Conservation (phyloP, 2,329 filamentous ascomycete species). For the Zasmidium cellare region DNA sequence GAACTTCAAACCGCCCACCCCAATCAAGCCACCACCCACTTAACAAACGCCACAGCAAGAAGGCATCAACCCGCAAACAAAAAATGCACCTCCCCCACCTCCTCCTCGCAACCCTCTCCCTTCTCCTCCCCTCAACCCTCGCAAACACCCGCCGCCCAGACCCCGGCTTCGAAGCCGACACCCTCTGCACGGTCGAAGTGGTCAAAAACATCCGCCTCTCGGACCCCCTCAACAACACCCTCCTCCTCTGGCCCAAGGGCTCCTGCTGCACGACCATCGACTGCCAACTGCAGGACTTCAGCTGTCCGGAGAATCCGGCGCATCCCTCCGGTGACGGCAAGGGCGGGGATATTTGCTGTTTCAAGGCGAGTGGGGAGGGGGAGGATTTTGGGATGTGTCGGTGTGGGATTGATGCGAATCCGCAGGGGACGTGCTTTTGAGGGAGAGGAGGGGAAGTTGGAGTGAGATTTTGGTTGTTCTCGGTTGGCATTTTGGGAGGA, state of each 20-base stretch:
- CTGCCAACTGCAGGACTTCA: conserved; percentile 15
- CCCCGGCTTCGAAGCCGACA: conserved; percentile 13
- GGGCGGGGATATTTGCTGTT: conserved; percentile 17
- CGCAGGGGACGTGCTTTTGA: conserved; percentile 19
- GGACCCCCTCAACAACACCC: conserved; percentile 15
- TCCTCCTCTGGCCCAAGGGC: conserved; percentile 16
- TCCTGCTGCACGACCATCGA: conserved; percentile 20
- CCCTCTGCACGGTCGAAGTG: conserved; percentile 30
- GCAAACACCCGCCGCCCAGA: conserved; percentile 20
- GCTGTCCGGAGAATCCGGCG: conserved; percentile 9
- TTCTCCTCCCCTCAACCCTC: conserved; percentile 40
- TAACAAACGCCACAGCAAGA: too few species aligned
- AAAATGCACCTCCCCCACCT: too few species aligned
- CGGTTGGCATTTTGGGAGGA: too few species aligned
- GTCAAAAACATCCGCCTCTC: conserved; percentile 9
- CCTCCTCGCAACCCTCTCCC: conserved; percentile 46
- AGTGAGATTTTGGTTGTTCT: too few species aligned
- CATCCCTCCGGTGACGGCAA: conserved; percentile 8
- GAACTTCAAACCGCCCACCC: too few species aligned
- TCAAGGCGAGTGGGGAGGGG: conserved; percentile 15
- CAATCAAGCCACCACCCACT: too few species aligned
- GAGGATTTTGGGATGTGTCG: conserved; percentile 11
- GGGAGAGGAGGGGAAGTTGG: too few species aligned
- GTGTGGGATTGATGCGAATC: conserved; percentile 14
- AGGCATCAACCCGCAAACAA: too few species aligned